Evolutionary conservation across 495 filamentous ascomycete genomes (phyloP).

Genomic region (Podospora conica): DNA sequence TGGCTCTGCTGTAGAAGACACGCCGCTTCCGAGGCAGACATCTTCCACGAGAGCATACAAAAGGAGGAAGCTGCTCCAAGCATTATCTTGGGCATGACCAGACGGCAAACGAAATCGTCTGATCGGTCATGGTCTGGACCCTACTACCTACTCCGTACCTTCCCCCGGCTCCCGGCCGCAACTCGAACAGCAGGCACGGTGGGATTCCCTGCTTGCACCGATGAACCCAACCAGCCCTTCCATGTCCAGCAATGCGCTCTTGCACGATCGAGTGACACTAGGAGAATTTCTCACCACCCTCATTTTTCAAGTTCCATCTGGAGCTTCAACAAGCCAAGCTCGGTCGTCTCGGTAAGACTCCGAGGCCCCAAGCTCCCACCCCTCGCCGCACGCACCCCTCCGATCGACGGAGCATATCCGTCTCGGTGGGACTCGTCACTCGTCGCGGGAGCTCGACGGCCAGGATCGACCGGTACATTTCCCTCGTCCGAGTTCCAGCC

Average conservation of each 20-base stretch:
- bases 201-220: too few relatives aligned
- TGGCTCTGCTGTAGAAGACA: not conserved
- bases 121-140: not conserved
- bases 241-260: not conserved
- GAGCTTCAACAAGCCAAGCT: not conserved
- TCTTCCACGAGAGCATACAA: not conserved
- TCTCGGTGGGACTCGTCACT: not conserved
- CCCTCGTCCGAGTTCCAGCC: not conserved
- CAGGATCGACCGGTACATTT: not conserved
- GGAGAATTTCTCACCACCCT: not conserved
- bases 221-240: not conserved
- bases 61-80: conserved; percentile 2
- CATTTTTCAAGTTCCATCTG: not conserved
- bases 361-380: not conserved
- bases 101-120: not conserved
- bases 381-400: not conserved
- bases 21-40: conserved; percentile 10
- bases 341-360: not conserved
- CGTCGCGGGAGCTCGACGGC: not conserved
- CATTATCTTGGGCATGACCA: too few relatives aligned
- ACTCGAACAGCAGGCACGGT: not conserved
- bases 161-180: not conserved
- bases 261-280: not conserved
- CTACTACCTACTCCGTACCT: too few relatives aligned
- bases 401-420: not conserved